These are phyloP conservation scores for Quercus dentata DNA, from an alignment of 306 rosid genomes.

Conservation along the genomic window DNA sequence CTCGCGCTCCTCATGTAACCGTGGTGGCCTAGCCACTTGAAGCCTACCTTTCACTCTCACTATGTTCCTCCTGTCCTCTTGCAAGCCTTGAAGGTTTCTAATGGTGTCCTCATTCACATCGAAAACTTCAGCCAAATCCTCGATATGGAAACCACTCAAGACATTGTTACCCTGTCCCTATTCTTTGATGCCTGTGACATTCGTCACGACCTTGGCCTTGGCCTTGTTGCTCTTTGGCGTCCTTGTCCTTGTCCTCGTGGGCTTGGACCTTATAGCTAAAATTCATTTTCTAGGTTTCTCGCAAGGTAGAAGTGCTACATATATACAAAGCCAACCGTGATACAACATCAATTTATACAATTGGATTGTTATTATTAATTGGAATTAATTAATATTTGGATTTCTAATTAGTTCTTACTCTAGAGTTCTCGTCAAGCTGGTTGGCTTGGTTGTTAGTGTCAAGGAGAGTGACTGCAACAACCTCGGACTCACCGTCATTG, in stretches of 20 bases:
- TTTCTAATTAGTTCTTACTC: no score
- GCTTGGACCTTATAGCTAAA: slow-evolving; percentile 1
- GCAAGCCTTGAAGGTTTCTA: slow-evolving; percentile 24
- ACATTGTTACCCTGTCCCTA: slow-evolving; percentile 25
- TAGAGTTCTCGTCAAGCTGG: slow-evolving; percentile 46
- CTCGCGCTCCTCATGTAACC: slow-evolving; percentile 1
- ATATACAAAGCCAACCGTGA: no score
- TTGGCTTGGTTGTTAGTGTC: slow-evolving; percentile 37
- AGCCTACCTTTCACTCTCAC: slow-evolving; percentile 34
- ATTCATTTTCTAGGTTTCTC: slow-evolving; percentile 50
- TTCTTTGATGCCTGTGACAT: neutral
- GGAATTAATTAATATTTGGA: no score
- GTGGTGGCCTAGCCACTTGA: slow-evolving; percentile 35
- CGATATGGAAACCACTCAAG: slow-evolving; percentile 32
- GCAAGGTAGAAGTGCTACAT: slow-evolving; percentile 58
- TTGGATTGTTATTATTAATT: neutral
- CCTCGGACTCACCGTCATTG: slow-evolving; percentile 24
- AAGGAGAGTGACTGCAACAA: slow-evolving; percentile 38
- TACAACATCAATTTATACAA: neutral
- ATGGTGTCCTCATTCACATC: slow-evolving; percentile 27
- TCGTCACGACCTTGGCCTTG: no score
- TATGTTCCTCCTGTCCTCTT: slow-evolving; percentile 33
- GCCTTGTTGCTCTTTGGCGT: neutral
- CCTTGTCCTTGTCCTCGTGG: neutral
- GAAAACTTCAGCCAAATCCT: slow-evolving; percentile 34